These are phyloP conservation scores for Cadophora sp. DNA, from an alignment of 2,329 filamentous ascomycete species.

Conservation along the genomic window DNA sequence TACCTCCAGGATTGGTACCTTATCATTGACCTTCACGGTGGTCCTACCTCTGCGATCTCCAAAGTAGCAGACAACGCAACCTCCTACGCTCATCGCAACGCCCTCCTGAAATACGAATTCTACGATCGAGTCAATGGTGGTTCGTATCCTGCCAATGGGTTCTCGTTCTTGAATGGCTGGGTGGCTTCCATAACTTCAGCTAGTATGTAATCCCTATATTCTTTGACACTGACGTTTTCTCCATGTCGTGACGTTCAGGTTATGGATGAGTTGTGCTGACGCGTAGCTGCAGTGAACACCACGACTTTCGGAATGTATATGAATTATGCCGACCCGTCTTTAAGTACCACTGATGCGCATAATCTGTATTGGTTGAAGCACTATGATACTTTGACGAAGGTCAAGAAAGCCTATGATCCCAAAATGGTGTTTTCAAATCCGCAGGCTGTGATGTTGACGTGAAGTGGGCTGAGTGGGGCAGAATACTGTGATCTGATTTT, in stretches of 20 bases:
- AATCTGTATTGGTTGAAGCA: conserved; percentile 28
- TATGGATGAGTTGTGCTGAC: not conserved
- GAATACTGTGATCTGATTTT: not conserved
- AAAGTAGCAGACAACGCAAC: conserved; percentile 23
- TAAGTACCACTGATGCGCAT: conserved; percentile 25
- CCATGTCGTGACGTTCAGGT: not conserved
- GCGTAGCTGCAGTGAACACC: not conserved
- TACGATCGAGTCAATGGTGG: conserved; percentile 30
- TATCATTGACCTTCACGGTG: conserved; percentile 34
- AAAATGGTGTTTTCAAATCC: conserved; percentile 28
- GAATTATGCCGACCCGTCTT: conserved; percentile 31
- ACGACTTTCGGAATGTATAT: conserved; percentile 31
- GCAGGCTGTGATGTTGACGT: conserved; percentile 24
- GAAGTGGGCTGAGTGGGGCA: not conserved
- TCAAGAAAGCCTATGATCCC: conserved; percentile 31
- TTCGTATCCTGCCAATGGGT: conserved; percentile 23
- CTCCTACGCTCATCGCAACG: conserved; percentile 32
- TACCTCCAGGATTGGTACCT: conserved; percentile 30
- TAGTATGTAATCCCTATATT: conserved; percentile 1
- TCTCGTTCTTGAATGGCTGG: conserved; percentile 23
- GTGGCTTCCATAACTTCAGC: conserved; percentile 5
- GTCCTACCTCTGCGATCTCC: conserved; percentile 28
- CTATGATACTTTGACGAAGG: conserved; percentile 21
- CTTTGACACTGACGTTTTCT: not conserved
- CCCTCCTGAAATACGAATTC: conserved; percentile 32